These are phyloP conservation scores for Didymella pomorum DNA, from an alignment of 2,329 filamentous ascomycete species.

Conservation along the genomic window DNA sequence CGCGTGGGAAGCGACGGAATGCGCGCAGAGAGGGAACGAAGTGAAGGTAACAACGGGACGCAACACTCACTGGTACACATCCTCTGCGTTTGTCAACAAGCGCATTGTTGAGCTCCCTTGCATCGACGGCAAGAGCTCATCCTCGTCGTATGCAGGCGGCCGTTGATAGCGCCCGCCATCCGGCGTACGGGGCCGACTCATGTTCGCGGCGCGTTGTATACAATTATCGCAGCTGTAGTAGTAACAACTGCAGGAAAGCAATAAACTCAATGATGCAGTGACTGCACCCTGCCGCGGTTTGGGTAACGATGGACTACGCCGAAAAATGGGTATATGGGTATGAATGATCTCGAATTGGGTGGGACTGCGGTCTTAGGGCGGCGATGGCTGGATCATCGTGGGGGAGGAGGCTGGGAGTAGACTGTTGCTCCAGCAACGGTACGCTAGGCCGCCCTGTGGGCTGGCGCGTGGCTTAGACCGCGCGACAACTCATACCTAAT, in stretches of 20 bases:
- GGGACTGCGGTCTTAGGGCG: slow-evolving; percentile 19
- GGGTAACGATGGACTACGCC: slow-evolving; percentile 21
- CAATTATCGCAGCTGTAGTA: background rate
- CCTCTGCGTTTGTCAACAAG: slow-evolving; percentile 58
- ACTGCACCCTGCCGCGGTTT: slow-evolving; percentile 6
- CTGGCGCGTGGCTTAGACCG: slow-evolving; percentile 16
- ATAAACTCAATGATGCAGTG: slow-evolving; percentile 2
- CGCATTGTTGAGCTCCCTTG: slow-evolving; percentile 59
- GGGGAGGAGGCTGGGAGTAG: background rate
- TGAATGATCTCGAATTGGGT: slow-evolving; percentile 29
- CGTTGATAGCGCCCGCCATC: slow-evolving; percentile 48
- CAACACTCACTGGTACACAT: slow-evolving; percentile 53
- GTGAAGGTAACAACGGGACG: slow-evolving; percentile 15
- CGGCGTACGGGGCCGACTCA: slow-evolving; percentile 49
- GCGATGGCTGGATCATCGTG: slow-evolving; percentile 11
- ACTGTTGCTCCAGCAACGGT: slow-evolving; percentile 3
- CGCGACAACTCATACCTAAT: slow-evolving; percentile 13
- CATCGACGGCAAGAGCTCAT: slow-evolving; percentile 43
- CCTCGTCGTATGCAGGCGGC: slow-evolving; percentile 58
- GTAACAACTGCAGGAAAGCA: slow-evolving; percentile 2
- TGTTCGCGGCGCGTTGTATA: slow-evolving; percentile 33
- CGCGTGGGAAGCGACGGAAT: slow-evolving; percentile 30
- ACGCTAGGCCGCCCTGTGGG: background rate
- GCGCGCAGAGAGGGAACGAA: slow-evolving; percentile 15
- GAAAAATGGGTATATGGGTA: slow-evolving; percentile 30